Percentiles rank a stretch among this genome's conserved stretches.
phyloP scores from a whole-genome alignment of 2,329 filamentous ascomycete species.

The Daldinia sp. region DNA sequence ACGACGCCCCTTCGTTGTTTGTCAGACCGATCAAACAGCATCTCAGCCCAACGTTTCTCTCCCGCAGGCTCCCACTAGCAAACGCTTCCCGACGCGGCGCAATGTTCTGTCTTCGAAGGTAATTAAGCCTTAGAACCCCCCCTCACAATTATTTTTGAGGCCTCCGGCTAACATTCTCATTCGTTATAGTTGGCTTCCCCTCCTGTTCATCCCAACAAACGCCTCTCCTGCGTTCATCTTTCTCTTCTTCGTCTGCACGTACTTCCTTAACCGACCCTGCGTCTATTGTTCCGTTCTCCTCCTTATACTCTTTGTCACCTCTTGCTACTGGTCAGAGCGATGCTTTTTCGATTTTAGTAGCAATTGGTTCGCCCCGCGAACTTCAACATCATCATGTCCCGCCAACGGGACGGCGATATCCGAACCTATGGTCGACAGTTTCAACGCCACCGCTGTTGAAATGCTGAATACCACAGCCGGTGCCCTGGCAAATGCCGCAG shows the following conservation, averaged over 20 bases:
- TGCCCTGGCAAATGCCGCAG: conserved; percentile 73
- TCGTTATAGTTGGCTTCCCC: conserved; percentile 79
- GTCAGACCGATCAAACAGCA: conserved; percentile 18
- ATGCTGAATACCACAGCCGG: conserved; percentile 77
- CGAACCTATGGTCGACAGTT: conserved; percentile 52
- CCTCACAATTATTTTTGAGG: background rate
- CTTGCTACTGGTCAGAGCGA: conserved; percentile 87
- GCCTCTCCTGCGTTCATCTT: conserved; percentile 87
- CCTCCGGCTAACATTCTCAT: conserved; percentile 22
- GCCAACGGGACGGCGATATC: conserved; percentile 50
- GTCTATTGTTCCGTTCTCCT: conserved; percentile 98
- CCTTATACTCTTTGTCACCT: conserved; percentile 91
- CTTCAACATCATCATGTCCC: conserved; percentile 54
- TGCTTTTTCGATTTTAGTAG: conserved; percentile 93
- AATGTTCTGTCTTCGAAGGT: conserved; percentile 76
- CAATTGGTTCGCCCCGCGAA: conserved; percentile 93
- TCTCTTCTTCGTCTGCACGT: conserved; percentile 91
- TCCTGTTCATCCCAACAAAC: conserved; percentile 89
- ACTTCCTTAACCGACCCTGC: conserved; percentile 95
- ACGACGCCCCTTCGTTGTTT: conserved; percentile 22
- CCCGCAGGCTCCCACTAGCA: conserved; percentile 17
- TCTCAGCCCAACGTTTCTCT: conserved; percentile 30
- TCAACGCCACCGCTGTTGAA: conserved; percentile 65
- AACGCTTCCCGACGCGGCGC: conserved; percentile 30
- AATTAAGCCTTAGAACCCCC: conserved; percentile 39